phyloP scores from a whole-genome alignment of 2,329 filamentous ascomycete species.

The Pyricularia grisea region DNA sequence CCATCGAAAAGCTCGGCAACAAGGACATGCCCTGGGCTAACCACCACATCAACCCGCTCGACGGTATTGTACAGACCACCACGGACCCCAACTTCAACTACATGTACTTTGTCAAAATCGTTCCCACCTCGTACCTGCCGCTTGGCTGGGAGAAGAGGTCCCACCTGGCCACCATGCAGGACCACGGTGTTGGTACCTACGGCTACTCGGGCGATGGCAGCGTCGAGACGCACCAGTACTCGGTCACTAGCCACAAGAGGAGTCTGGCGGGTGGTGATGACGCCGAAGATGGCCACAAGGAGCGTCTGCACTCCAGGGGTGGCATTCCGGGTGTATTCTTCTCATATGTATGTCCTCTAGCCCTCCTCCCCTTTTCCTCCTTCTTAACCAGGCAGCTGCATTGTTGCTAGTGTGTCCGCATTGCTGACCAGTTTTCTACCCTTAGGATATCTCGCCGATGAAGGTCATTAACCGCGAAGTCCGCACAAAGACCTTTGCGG shows the following conservation, averaged over 20 bases:
- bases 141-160: conserved; percentile 71
- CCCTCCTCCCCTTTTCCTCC: background rate
- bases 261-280: conserved; percentile 79
- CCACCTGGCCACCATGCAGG: conserved; percentile 14
- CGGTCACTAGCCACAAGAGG: conserved; percentile 91
- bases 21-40: conserved; percentile 64
- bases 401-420: background rate
- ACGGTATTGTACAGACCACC: conserved; percentile 67
- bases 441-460: conserved; percentile 96
- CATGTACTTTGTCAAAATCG: conserved; percentile 99
- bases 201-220: conserved; percentile 63
- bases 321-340: conserved; percentile 98
- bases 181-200: conserved; percentile 52
- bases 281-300: conserved; percentile 78
- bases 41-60: conserved; percentile 87
- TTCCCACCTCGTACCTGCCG: conserved; percentile 88
- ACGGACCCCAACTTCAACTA: conserved; percentile 83
- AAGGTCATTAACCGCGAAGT: conserved; percentile 97
- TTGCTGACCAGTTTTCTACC: background rate
- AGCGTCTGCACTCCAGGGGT: conserved; percentile 78
- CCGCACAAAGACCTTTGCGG: conserved; percentile 75
- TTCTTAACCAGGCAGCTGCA: background rate
- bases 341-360: conserved; percentile 65
- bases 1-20: conserved; percentile 52
- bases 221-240: conserved; percentile 97